Base-by-base conservation (phyloP, 2,329 filamentous ascomycete genomes). In the Cladosporium sp. region DNA sequence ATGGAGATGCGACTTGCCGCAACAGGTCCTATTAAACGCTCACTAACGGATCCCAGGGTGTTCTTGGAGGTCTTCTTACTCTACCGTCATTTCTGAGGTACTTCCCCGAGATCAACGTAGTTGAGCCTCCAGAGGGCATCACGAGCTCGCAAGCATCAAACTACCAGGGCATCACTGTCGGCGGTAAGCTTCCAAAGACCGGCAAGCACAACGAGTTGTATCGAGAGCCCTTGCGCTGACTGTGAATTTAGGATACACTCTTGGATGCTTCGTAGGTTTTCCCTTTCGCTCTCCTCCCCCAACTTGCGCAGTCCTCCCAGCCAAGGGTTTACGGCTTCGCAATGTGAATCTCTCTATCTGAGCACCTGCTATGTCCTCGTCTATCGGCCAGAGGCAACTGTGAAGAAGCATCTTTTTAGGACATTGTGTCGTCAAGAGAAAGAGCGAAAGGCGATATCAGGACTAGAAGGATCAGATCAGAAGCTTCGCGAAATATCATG, bases 11-110 rank as follows among this genome's bases (percentile, higher is more conserved):
- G 28, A n/a, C 35, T 16, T 45, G 16, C 8, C 8, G 19, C 11
- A 28, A 18, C 31, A 22, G 18, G 10, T 5, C 31, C 8, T 10
- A 4, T 1, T 9, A 14, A 32, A 11, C 7, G 33, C 4, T 19
- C 11, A 40, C 38, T 46, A 67, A 70, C 55, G 8, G n/a, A 65
- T 9, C 3, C 35, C 18, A 50, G 60, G 72, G 71, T 65, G 72
- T 75, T 5, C 71, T 72, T 28, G 72, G 73, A 43, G 73, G 72
- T 49, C 66, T 76, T 3, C 63, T 76, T 46, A 72, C 69, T 6
- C 63, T 75, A 4, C 51, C 65, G 0, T 70, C 69, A 0, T 75
- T 75, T 58, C 61, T 65, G 41, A 68, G 64, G 40, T 66, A 67
- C 44, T 74, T 75, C 57, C 72, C 72, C 1, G 59, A 68, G 9